phyloP scores from a whole-genome alignment of 2,329 filamentous ascomycete species.

The Penicillium aurantiogriseum region DNA sequence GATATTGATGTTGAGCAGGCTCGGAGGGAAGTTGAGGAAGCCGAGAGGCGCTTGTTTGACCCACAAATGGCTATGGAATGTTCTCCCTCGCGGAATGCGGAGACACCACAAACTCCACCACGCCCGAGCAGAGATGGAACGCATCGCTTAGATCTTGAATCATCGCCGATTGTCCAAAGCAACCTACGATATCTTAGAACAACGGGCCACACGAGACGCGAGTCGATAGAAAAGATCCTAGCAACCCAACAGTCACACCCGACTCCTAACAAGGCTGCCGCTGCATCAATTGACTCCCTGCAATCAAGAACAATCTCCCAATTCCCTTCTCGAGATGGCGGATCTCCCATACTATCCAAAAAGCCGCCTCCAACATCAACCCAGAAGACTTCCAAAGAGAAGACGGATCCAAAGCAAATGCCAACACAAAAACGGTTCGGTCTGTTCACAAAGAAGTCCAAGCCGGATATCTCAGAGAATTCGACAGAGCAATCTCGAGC shows the following conservation, averaged over 20 bases:
- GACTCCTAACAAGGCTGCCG: slow-evolving; percentile 33
- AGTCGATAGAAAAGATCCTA: slow-evolving; percentile 48
- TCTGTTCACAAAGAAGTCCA: slow-evolving; percentile 72
- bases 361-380: slow-evolving; percentile 40
- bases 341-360: slow-evolving; percentile 31
- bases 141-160: slow-evolving; percentile 56
- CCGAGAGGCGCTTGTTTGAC: slow-evolving; percentile 20
- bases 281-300: slow-evolving; percentile 41
- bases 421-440: slow-evolving; percentile 65
- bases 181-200: slow-evolving; percentile 52
- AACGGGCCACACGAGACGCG: slow-evolving; percentile 51
- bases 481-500: slow-evolving; percentile 55
- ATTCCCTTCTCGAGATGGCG: slow-evolving; percentile 34
- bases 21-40: slow-evolving; percentile 37
- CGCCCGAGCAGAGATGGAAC: slow-evolving; percentile 70
- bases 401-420: slow-evolving; percentile 30
- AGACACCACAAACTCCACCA: slow-evolving; percentile 49
- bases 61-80: slow-evolving; percentile 17
- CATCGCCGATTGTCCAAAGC: slow-evolving; percentile 57
- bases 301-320: slow-evolving; percentile 34
- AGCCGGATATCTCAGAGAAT: slow-evolving; percentile 55
- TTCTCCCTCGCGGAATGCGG: slow-evolving; percentile 26
- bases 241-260: slow-evolving; percentile 30
- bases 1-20: slow-evolving; percentile 23
- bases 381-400: slow-evolving; percentile 27